Evolutionary conservation across 192 early-diverging fungal species (phyloP).

Genomic region (Tieghemiomyces parasiticus): DNA sequence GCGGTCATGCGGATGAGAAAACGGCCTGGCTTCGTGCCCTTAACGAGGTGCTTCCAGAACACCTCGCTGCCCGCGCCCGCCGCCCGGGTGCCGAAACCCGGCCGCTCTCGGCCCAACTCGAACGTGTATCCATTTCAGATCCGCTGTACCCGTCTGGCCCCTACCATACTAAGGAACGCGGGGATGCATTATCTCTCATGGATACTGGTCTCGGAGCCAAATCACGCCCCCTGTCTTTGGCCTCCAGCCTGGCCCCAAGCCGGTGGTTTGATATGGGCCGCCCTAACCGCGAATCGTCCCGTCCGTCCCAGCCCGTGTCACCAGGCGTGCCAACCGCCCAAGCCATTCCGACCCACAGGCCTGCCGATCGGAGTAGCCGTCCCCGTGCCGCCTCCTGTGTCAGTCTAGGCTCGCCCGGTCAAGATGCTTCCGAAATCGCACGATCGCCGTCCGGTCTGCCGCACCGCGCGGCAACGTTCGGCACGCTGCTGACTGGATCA

Average conservation of each 20-base stretch:
- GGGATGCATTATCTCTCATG: no score
- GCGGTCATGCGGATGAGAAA: conserved; percentile 2
- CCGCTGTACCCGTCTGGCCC: no score
- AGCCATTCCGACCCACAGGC: background rate
- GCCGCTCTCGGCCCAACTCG: no score
- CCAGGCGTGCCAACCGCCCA: background rate
- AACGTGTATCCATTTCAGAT: no score
- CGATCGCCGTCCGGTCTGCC: background rate
- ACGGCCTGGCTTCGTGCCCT: background rate
- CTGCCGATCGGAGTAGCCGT: background rate
- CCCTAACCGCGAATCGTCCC: background rate
- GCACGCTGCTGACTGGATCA: background rate
- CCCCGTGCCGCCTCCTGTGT: background rate
- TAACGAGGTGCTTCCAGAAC: background rate
- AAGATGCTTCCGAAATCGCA: background rate
- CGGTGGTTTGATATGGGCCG: background rate
- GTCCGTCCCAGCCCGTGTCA: background rate
- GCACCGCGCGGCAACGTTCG: background rate
- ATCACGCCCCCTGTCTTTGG: conserved; percentile 5
- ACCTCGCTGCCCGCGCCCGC: background rate
- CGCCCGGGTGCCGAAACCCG: no score
- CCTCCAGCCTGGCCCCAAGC: background rate
- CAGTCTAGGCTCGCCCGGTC: background rate
- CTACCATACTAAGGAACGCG: no score
- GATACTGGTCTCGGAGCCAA: background rate